These are phyloP conservation scores for Acanthamoeba sp. DNA, from an alignment of 208 protist genomes.

Conservation along the genomic window DNA sequence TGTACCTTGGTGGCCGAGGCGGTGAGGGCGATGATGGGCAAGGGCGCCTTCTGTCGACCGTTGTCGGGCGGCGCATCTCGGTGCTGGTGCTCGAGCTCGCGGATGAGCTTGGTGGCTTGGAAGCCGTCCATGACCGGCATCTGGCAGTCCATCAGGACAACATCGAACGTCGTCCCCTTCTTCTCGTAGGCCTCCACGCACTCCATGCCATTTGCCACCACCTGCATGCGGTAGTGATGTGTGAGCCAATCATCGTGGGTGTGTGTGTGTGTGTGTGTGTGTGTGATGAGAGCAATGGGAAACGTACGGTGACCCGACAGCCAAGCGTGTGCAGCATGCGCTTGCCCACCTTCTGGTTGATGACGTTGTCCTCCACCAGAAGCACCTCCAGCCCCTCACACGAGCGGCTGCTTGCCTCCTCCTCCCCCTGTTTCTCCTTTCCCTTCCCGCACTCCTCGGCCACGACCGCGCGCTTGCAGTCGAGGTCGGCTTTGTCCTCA, in stretches of 20 bases:
- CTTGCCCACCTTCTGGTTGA: constrained; percentile 37
- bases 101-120: constrained; percentile 7
- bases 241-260: too few species aligned
- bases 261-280: neutral
- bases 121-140: constrained; percentile 72
- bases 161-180: neutral
- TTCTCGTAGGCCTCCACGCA: neutral
- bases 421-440: neutral
- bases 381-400: constrained; percentile 9
- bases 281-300: neutral
- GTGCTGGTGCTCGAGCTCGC: neutral
- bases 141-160: constrained; percentile 26
- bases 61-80: neutral
- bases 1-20: constrained; percentile 25
- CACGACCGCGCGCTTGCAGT: neutral
- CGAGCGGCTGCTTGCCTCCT: neutral
- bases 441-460: neutral
- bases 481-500: too few species aligned
- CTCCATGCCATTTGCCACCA: neutral
- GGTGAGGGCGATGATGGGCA: constrained; percentile 47
- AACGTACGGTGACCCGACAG: neutral
- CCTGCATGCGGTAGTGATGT: neutral
- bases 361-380: constrained; percentile 17
- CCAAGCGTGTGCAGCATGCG: neutral
- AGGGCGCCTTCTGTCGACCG: neutral